These are phyloP conservation scores for Kodamaea sp. DNA, from an alignment of 1,139 yeast genomes.

Conservation along the genomic window DNA sequence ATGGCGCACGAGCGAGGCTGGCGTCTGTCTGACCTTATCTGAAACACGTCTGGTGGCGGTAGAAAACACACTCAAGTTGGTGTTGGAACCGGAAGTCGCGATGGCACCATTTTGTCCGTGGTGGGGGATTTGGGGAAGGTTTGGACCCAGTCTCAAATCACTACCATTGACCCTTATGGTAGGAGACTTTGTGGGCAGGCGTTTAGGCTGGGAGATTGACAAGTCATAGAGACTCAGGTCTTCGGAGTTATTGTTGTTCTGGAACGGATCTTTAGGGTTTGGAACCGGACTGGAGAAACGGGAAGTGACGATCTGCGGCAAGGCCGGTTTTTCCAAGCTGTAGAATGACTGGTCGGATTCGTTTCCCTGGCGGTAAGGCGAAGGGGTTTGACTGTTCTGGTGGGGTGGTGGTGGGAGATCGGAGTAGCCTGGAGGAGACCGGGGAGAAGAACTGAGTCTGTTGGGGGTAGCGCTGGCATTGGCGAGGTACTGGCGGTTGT, in stretches of 20 bases:
- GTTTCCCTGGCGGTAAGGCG: no score
- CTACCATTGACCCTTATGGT: constrained; percentile 16
- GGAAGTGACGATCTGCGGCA: constrained; percentile 1
- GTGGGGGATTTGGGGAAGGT: no score
- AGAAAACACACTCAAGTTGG: neutral
- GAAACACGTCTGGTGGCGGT: constrained; percentile 15
- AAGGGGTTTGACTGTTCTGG: no score
- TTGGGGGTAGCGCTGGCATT: no score
- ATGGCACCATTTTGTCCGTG: no score
- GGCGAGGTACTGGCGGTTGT: no score
- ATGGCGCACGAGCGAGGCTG: constrained; percentile 42
- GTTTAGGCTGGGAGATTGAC: no score
- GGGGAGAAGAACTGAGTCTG: no score
- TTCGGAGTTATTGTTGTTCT: constrained; percentile 2
- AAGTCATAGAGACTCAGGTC: no score
- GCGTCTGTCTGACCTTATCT: constrained; percentile 36
- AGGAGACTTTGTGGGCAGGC: constrained; percentile 7
- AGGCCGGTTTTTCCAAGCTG: constrained; percentile 1
- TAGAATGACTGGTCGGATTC: neutral
- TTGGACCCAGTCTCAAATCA: no score
- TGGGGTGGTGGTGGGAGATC: neutral
- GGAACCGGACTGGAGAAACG: neutral
- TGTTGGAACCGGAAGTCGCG: no score
- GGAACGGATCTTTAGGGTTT: constrained; percentile 1
- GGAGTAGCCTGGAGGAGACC: neutral